Conservation (phyloP, 257 asterid species). For the Capsicum pubescens region DNA sequence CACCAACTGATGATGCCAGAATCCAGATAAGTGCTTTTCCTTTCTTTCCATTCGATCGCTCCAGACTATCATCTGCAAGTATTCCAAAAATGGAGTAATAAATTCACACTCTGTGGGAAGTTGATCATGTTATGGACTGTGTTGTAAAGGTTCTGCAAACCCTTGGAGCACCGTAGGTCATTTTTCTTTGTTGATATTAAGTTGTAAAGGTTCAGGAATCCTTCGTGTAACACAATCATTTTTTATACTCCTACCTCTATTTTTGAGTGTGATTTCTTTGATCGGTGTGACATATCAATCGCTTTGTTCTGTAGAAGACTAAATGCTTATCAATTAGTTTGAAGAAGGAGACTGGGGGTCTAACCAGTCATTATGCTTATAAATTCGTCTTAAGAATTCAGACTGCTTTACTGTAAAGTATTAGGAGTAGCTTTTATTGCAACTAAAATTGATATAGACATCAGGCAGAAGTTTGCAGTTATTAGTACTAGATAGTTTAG, state of each 20-base stretch:
- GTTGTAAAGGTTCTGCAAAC: neutral
- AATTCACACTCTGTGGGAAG: neutral
- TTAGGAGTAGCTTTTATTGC: too few species aligned
- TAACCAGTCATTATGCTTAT: too few species aligned
- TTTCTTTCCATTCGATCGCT: neutral
- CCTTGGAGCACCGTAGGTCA: neutral
- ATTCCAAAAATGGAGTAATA: neutral
- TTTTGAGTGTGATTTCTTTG: too few species aligned
- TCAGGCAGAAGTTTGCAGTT: neutral
- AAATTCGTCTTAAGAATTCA: too few species aligned
- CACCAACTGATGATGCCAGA: neutral
- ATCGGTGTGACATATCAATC: too few species aligned
- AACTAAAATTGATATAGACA: neutral
- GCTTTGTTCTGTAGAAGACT: too few species aligned
- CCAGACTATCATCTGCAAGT: slow-evolving; percentile 23
- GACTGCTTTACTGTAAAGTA: too few species aligned
- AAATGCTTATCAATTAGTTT: too few species aligned
- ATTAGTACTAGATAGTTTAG: neutral
- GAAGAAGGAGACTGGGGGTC: too few species aligned
- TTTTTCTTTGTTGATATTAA: neutral
- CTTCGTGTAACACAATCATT: neutral
- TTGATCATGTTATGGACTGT: neutral
- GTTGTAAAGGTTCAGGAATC: neutral
- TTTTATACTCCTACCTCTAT: neutral
- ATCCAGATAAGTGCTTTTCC: neutral